Base-by-base conservation (phyloP, 192 early-diverging fungal genomes). In the Backusella psychrophila region DNA sequence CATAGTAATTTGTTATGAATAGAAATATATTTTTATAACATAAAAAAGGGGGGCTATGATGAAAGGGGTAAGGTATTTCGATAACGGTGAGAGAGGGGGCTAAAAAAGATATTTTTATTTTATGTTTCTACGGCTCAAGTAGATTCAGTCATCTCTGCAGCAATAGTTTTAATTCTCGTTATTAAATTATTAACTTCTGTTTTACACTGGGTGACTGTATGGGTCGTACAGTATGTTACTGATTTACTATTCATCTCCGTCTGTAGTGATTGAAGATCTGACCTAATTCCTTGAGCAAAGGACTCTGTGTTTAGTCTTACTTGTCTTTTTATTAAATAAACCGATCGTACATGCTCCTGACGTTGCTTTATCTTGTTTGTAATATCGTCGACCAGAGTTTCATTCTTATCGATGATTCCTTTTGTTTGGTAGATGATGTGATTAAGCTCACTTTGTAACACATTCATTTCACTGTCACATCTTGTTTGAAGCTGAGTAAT, bases 101-200 rank as follows among this genome's bases (percentile, higher is more conserved):
- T 26, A 69, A 69, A 69, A 41, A 69, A 38, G 7, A 17, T 33
- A 31, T 68, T 38, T 68, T 68, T 38, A 33, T 68, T 33, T 36
- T 6, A 34, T 67, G 12, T 0, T 68, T 6, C 31, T 68, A 36
- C 21, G 42, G n/a, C 35, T 69, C 68, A 39, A 23, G 17, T 14
- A 1, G 38, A 36, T 23, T n/a, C 68, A 69, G 68, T 23, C n/a
- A 69, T 69, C 35, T 69, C 68, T 12, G 36, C 38, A 39, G 68
- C 68, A 39, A 69, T 69, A 21, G 68, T 69, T 38, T 69, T 69
- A 14, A 69, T 69, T 38, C 35, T 69, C 12, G 36, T 69, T 41
- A 78, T 66, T 66, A 78, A 26, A 9, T 66, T 65, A 52, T 71
- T 73, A 6, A 78, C 77, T 35, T 78, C 70, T 17, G 49, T 71